phyloP scores from a whole-genome alignment of 495 filamentous ascomycete species.

The Pseudoneurospora amorphoporcata region DNA sequence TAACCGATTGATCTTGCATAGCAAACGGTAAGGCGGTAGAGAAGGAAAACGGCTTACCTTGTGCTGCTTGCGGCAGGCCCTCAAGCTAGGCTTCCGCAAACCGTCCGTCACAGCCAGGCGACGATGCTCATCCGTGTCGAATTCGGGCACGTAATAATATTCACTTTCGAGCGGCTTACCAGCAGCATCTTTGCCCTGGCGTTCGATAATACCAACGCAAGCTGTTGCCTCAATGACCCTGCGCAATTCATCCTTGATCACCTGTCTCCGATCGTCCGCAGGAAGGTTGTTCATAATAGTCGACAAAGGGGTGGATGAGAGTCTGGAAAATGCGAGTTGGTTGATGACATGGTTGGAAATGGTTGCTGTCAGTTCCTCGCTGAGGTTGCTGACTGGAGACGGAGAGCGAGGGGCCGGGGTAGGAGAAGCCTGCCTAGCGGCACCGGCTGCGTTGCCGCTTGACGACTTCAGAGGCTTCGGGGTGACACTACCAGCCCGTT shows the following conservation, averaged over 20 bases:
- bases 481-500: background rate
- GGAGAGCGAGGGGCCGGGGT: conserved; percentile 14
- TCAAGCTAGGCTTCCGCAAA: conserved; percentile 74
- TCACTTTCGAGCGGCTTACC: conserved; percentile 90
- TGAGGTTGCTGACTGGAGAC: conserved; percentile 23
- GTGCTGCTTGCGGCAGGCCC: conserved; percentile 85
- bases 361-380: conserved; percentile 24
- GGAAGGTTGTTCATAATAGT: conserved; percentile 80
- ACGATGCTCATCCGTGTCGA: conserved; percentile 68
- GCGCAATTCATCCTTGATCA: conserved; percentile 53
- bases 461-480: conserved; percentile 4
- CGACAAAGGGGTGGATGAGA: conserved; percentile 86
- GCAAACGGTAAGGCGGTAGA: background rate
- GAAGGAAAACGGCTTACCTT: conserved; percentile 55
- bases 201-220: conserved; percentile 77
- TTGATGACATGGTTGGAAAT: conserved; percentile 77
- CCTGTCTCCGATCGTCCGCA: conserved; percentile 44
- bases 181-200: conserved; percentile 92
- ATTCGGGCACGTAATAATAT: conserved; percentile 94
- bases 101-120: conserved; percentile 77
- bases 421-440: background rate
- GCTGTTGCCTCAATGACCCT: conserved; percentile 57
- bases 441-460: conserved; percentile 2
- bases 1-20: conserved; percentile 12
- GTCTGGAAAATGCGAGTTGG: conserved; percentile 89